A percentile compares a stretch with the other conserved stretches of the same genome.
Evolutionary conservation across 108 stramenopile genomes (phyloP).

Genomic region (Nannochloropsis gaditana): DNA sequence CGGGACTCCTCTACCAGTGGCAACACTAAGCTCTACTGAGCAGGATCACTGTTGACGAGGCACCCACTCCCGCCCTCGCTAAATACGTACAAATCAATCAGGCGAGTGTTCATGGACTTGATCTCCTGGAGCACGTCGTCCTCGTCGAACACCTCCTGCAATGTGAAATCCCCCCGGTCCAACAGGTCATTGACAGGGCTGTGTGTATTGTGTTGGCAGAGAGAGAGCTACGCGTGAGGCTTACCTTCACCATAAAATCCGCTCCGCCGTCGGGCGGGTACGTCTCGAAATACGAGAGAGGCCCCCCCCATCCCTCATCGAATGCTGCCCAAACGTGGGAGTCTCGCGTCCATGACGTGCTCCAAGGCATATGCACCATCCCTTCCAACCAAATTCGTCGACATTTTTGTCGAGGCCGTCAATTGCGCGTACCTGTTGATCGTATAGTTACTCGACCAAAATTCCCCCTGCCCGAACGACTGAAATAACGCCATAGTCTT

Average conservation of each 20-base stretch:
- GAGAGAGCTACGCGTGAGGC: too few relatives aligned
- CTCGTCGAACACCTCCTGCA: conserved; percentile 73
- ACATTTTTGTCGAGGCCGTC: background rate
- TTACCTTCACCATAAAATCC: too few relatives aligned
- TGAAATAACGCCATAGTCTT: background rate
- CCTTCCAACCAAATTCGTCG: too few relatives aligned
- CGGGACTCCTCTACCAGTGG: background rate
- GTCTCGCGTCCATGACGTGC: too few relatives aligned
- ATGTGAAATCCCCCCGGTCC: conserved; percentile 65
- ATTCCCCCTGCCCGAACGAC: background rate
- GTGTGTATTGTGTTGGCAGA: conserved; percentile 21
- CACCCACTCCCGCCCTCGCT: too few relatives aligned
- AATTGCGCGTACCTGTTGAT: background rate
- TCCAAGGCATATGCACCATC: background rate
- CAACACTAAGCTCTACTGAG: background rate
- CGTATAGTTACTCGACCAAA: background rate
- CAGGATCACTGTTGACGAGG: too few relatives aligned
- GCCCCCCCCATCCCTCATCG: too few relatives aligned
- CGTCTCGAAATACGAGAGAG: too few relatives aligned
- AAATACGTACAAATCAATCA: conserved; percentile 66
- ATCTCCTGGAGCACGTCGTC: conserved; percentile 93
- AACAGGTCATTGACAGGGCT: conserved; percentile 80
- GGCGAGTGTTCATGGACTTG: conserved; percentile 68
- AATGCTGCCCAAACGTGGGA: too few relatives aligned
- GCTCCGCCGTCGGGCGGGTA: too few relatives aligned